phyloP scores from a whole-genome alignment of 2,329 filamentous ascomycete genomes.

The Clonostachys byssicola region DNA sequence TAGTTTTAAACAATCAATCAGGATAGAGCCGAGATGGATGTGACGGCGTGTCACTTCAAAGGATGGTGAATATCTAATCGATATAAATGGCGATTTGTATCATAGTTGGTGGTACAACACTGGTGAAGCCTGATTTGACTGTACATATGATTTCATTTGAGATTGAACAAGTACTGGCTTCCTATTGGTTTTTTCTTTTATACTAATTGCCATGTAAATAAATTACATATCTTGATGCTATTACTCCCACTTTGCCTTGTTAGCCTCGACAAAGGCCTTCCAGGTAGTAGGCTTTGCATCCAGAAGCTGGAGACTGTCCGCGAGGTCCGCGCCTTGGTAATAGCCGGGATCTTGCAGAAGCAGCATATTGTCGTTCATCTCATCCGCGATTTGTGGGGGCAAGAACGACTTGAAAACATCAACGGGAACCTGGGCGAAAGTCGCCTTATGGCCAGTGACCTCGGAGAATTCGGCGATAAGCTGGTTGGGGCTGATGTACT shows the following conservation, averaged over 20 bases:
- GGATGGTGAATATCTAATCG: too few species aligned
- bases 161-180: too few species aligned
- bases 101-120: too few species aligned
- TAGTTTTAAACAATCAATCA: too few species aligned
- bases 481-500: slow-evolving; percentile 24
- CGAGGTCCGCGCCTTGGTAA: slow-evolving; percentile 25
- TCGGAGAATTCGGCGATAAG: slow-evolving; percentile 25
- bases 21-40: too few species aligned
- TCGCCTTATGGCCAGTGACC: slow-evolving; percentile 23
- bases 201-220: too few species aligned
- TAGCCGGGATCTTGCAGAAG: slow-evolving; percentile 35
- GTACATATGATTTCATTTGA: too few species aligned
- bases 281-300: slow-evolving; percentile 28
- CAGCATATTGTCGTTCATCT: slow-evolving; percentile 35
- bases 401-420: slow-evolving; percentile 29
- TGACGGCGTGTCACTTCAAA: too few species aligned
- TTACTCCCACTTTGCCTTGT: slow-evolving; percentile 19
- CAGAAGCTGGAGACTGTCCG: slow-evolving; percentile 21
- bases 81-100: too few species aligned
- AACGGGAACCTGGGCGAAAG: slow-evolving; percentile 19
- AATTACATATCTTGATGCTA: too few species aligned
- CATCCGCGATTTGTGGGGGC: slow-evolving; percentile 16
- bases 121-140: too few species aligned
- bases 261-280: slow-evolving; percentile 26
- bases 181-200: too few species aligned